Evolutionary conservation across 2,329 filamentous ascomycete species (phyloP).

Genomic region (Xenoacremonium recifei): DNA sequence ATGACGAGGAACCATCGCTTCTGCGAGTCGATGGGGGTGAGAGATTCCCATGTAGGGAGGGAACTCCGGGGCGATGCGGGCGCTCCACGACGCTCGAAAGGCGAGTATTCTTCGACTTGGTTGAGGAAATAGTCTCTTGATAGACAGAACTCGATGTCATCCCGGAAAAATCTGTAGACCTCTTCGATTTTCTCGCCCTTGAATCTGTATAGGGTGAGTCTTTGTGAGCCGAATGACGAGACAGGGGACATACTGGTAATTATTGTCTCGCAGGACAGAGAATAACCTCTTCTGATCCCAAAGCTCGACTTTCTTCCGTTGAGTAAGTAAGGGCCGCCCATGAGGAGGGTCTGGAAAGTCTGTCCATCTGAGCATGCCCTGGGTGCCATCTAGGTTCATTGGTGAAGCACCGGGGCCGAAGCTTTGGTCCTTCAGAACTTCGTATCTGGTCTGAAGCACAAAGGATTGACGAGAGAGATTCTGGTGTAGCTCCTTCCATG

Average conservation of each 20-base stretch:
- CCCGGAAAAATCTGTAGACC: slow-evolving; percentile 50
- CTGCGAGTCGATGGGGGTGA: slow-evolving; percentile 48
- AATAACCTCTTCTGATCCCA: slow-evolving; percentile 49
- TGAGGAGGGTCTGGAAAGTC: slow-evolving; percentile 59
- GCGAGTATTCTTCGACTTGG: slow-evolving; percentile 28
- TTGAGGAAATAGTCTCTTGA: slow-evolving; percentile 45
- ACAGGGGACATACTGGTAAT: slow-evolving; percentile 43
- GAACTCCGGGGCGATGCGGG: slow-evolving; percentile 16
- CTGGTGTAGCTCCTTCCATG: slow-evolving; percentile 55
- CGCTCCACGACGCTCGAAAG: slow-evolving; percentile 26
- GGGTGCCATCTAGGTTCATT: slow-evolving; percentile 40
- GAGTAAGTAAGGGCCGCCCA: slow-evolving; percentile 44
- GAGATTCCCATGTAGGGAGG: slow-evolving; percentile 46
- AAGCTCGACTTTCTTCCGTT: slow-evolving; percentile 58
- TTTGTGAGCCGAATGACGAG: rapidly evolving
- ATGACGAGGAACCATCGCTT: slow-evolving; percentile 56
- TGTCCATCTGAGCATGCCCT: slow-evolving; percentile 54
- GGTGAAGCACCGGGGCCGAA: slow-evolving; percentile 37
- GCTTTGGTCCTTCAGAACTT: slow-evolving; percentile 47
- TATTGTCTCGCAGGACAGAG: slow-evolving; percentile 50
- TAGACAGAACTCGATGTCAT: slow-evolving; percentile 54
- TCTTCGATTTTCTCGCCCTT: slow-evolving; percentile 55
- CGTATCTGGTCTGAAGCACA: slow-evolving; percentile 53
- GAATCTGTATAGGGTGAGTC: slow-evolving; percentile 34
- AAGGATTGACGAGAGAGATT: slow-evolving; percentile 57